Conservation (phyloP, 2,329 filamentous ascomycete species). For the Xylariaceae sp. region DNA sequence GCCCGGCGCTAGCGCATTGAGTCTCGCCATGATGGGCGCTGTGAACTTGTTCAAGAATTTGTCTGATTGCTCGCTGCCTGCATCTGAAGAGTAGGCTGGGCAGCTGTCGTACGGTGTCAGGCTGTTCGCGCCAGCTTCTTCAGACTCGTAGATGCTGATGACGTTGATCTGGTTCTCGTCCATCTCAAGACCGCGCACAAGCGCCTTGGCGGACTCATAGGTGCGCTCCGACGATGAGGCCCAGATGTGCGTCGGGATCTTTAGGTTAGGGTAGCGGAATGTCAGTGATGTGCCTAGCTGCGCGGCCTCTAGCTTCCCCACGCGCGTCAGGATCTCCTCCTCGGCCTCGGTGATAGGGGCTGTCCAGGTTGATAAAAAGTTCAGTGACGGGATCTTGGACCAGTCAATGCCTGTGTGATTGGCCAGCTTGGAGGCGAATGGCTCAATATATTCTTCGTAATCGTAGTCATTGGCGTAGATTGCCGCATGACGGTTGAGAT, state of each 20-base stretch:
- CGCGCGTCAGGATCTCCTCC: conserved; percentile 55
- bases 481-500: conserved; percentile 56
- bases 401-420: conserved; percentile 55
- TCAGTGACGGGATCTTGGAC: conserved; percentile 50
- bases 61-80: conserved; percentile 51
- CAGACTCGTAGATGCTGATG: conserved; percentile 52
- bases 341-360: conserved; percentile 55
- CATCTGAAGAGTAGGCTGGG: conserved; percentile 56
- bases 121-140: conserved; percentile 54
- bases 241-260: conserved; percentile 54
- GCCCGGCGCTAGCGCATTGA: conserved; percentile 47
- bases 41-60: conserved; percentile 54
- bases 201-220: conserved; percentile 51
- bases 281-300: conserved; percentile 55
- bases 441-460: conserved; percentile 54
- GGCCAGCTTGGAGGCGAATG: conserved; percentile 53
- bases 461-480: conserved; percentile 59
- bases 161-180: conserved; percentile 51
- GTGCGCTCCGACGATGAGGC: conserved; percentile 61
- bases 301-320: conserved; percentile 58
- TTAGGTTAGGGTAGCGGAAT: conserved; percentile 54
- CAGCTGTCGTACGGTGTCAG: conserved; percentile 64
- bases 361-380: conserved; percentile 54
- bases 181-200: conserved; percentile 54
- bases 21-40: conserved; percentile 54